Evolutionary conservation across 2,329 filamentous ascomycete genomes (phyloP).

Genomic region (Xylariaceae sp.): DNA sequence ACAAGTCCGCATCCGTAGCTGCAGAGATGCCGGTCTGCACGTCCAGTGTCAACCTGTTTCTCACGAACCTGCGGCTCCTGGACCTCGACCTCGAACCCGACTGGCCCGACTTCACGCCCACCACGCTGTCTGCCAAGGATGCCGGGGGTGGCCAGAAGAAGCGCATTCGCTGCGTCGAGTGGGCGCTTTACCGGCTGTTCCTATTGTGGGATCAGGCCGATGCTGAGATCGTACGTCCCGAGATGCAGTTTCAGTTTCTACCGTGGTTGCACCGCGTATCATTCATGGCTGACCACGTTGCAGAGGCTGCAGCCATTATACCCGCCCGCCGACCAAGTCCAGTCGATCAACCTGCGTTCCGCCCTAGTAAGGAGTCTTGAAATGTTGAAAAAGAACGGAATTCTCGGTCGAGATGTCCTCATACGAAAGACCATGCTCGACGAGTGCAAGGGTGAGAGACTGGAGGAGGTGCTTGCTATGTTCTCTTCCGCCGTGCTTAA

Average conservation of each 20-base stretch:
- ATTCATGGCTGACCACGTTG: conserved; percentile 11
- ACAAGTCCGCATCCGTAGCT: neutral
- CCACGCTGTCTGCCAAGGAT: conserved; percentile 65
- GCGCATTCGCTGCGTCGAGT: conserved; percentile 78
- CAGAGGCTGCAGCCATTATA: conserved; percentile 89
- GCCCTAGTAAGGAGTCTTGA: conserved; percentile 77
- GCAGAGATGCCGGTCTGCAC: conserved; percentile 34
- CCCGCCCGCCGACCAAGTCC: conserved; percentile 80
- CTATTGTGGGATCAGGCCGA: conserved; percentile 74
- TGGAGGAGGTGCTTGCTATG: conserved; percentile 77
- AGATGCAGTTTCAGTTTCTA: neutral
- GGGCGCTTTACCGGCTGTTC: conserved; percentile 86
- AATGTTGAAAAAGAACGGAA: conserved; percentile 80
- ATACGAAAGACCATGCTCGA: conserved; percentile 94
- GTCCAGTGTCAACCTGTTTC: conserved; percentile 60
- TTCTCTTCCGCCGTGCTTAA: conserved; percentile 83
- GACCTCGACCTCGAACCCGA: conserved; percentile 70
- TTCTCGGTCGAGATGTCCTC: conserved; percentile 71
- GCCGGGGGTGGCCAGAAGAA: conserved; percentile 71
- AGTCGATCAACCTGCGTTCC: conserved; percentile 83
- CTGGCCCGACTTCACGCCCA: conserved; percentile 70
- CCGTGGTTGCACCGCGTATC: no score
- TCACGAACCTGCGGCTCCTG: conserved; percentile 78
- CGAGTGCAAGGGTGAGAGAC: conserved; percentile 85
- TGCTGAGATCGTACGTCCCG: conserved; percentile 58